Percentiles rank a stretch among this genome's conserved stretches.
These are phyloP conservation scores for Penstemon newberryi DNA, from an alignment of 257 asterid species.

Conservation along the genomic window DNA sequence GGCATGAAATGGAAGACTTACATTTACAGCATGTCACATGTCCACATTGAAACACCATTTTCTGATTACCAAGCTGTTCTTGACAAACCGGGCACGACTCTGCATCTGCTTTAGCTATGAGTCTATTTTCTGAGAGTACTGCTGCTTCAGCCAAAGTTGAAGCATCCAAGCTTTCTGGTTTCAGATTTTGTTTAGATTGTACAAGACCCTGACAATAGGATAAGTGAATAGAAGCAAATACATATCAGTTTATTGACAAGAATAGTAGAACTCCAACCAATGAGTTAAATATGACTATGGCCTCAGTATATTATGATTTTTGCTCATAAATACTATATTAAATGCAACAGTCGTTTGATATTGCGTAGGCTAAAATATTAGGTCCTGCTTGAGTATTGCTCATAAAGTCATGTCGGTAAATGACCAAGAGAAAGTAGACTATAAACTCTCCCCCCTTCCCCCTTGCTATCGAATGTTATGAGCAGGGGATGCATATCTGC, in stretches of 20 bases:
- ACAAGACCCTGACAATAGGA: constrained; percentile 68
- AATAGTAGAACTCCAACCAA: constrained; percentile 19
- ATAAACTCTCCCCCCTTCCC: neutral
- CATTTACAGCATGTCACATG: constrained; percentile 93
- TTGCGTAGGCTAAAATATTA: neutral
- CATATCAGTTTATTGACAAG: constrained; percentile 9
- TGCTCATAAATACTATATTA: constrained; percentile 1
- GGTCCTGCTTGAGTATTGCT: constrained; percentile 4
- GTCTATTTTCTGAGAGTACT: constrained; percentile 34
- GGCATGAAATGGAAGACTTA: constrained; percentile 44
- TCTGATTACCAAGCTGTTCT: constrained; percentile 79
- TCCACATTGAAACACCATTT: constrained; percentile 97
- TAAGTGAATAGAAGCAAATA: constrained; percentile 19
- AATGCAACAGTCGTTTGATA: constrained; percentile 9
- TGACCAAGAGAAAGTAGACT: neutral
- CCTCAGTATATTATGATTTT: neutral
- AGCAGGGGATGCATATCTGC: neutral
- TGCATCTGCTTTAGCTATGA: constrained; percentile 37
- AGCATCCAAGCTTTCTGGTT: constrained; percentile 38
- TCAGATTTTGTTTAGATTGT: constrained; percentile 57
- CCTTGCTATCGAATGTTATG: neutral
- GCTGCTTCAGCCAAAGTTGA: constrained; percentile 40
- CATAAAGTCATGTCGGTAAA: neutral
- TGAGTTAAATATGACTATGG: constrained; percentile 9
- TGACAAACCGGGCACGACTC: constrained; percentile 93